Percentiles rank a stretch among this genome's conserved stretches.
These are phyloP conservation scores for Cytospora chrysosperma DNA, from an alignment of 2,329 filamentous ascomycete species.

Conservation along the genomic window DNA sequence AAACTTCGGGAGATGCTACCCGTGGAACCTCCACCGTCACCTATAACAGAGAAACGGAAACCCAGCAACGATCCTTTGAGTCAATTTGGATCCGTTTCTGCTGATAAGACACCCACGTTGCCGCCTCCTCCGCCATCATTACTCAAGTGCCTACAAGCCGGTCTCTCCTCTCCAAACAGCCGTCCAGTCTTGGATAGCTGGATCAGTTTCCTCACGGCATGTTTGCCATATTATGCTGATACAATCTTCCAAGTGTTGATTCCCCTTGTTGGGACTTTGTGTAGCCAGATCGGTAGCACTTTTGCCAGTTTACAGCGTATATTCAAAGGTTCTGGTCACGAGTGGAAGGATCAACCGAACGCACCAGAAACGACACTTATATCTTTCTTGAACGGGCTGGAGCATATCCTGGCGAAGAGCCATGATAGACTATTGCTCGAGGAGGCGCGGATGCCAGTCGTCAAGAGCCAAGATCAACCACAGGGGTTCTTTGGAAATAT, in stretches of 20 bases:
- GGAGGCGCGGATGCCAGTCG: slow-evolving; percentile 65
- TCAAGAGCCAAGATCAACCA: slow-evolving; percentile 78
- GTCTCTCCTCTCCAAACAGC: slow-evolving; percentile 72
- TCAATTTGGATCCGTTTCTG: slow-evolving; percentile 39
- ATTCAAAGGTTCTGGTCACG: slow-evolving; percentile 44
- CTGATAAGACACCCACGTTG: slow-evolving; percentile 30
- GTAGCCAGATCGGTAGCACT: slow-evolving; percentile 69
- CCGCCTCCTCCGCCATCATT: slow-evolving; percentile 65
- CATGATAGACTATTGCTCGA: slow-evolving; percentile 80
- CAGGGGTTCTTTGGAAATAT: slow-evolving; percentile 93
- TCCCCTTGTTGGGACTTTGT: slow-evolving; percentile 87
- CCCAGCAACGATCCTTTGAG: slow-evolving; percentile 42
- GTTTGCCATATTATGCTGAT: slow-evolving; percentile 78
- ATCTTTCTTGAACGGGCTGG: slow-evolving; percentile 86
- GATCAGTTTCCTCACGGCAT: slow-evolving; percentile 81
- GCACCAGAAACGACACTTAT: slow-evolving; percentile 73
- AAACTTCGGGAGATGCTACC: slow-evolving; percentile 56
- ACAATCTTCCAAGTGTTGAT: slow-evolving; percentile 88
- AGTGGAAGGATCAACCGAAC: slow-evolving; percentile 24
- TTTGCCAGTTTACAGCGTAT: slow-evolving; percentile 70
- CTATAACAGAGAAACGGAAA: slow-evolving; percentile 47
- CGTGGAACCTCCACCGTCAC: slow-evolving; percentile 43
- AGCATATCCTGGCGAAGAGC: slow-evolving; percentile 82
- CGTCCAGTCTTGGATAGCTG: slow-evolving; percentile 84
- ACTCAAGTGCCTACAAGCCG: slow-evolving; percentile 81